Base-by-base conservation (phyloP, 176 grass and related monocot genomes). In the Bromus sterilis region DNA sequence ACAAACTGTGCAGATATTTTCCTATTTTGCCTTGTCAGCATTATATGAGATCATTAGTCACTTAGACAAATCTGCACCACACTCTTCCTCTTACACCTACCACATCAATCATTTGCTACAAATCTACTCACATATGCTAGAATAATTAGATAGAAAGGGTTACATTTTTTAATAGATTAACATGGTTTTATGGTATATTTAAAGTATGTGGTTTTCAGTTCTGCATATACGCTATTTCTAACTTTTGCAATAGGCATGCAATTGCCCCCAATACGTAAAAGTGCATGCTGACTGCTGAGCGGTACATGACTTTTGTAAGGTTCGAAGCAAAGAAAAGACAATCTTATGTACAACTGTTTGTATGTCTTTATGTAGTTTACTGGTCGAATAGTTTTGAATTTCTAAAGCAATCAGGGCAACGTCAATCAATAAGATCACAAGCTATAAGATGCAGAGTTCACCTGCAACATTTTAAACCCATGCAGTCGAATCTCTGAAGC, bases 401-500 rank as follows among this genome's bases (percentile, higher is more conserved):
- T 13, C 30, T 39, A 80, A 75, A 75, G 48, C 61, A 83, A 72
- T 29, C 41, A 15, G 3, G 26, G 41, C 16, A 68, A 64, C 29
- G 82, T n/a, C 26, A 83, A 86, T 61, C 75, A 70, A 12, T 70
- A 71, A 16, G 71, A 78, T 29, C 62, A 55, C 42, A 68, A 59
- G 20, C 48, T 53, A 77, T 30, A 30, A 30, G 53, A 46, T 53
- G 65, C 23, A 80, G 88, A 43, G 10, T 70, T 68, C n/a, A 98
- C 96, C 93, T 98, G 96, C 79, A 98, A 83, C 93, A 98, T 89
- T 78, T 98, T 98, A 75, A 98, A 98, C 36, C 92, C 96, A 56
- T 98, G 96, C 56, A 98, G 53, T 73, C 96, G 86, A 56, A 95
- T 94, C 83, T 93, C 90, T 63, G 90, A 91, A 40, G 93, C 75